Base-by-base conservation (phyloP, 1,139 yeast genomes). In the Pneumocystis wakefieldiae region DNA sequence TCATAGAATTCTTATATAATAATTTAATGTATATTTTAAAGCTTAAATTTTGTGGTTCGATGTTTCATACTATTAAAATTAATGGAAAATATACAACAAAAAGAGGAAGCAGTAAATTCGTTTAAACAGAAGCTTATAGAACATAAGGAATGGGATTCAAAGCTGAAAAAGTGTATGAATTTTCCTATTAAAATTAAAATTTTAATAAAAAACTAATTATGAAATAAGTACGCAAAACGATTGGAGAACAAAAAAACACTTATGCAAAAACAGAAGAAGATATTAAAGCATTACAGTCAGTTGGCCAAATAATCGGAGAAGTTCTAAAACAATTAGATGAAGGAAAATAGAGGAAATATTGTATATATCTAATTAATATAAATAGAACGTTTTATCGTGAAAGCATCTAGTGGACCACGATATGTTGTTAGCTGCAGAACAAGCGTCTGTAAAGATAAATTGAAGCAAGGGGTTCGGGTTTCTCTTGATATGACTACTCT, bases 281-380 rank as follows among this genome's bases (percentile, higher is more conserved):
- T 41, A 65, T 65, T 61, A 65, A 65, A 42, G 66, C 98, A 3
- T 80, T 94, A 69, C 99, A 94, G 76, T 86, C 95, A 67, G 96
- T 94, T 67, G 99, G 99, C 3, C 99, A 94, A 76, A 85, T 94
- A 72, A 87, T 94, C 69, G 99, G 99, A 62, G 98, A 94, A 75
- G 96, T 94, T 35, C 82, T 94, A 77, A 94, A 94, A 75, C 97
- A 91, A 75, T 79, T 94, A 72, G 96, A 91, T 68, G 96, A 89
- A 63, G 98, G 94, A 73, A 80, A 96, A 70, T 92, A 72, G 69
- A 67, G 61, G 69, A 67, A 12, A 19, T 32, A 15, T 38, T 19
- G 6, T 53, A 57, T 38, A 41, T 29, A 32, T 36, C 10, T 17
- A 17, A 17, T 35, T 39, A 61, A 61, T 57, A 62, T 63, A n/a